phyloP scores from a whole-genome alignment of 163 green algal genomes.

The Scenedesmus sp. region DNA sequence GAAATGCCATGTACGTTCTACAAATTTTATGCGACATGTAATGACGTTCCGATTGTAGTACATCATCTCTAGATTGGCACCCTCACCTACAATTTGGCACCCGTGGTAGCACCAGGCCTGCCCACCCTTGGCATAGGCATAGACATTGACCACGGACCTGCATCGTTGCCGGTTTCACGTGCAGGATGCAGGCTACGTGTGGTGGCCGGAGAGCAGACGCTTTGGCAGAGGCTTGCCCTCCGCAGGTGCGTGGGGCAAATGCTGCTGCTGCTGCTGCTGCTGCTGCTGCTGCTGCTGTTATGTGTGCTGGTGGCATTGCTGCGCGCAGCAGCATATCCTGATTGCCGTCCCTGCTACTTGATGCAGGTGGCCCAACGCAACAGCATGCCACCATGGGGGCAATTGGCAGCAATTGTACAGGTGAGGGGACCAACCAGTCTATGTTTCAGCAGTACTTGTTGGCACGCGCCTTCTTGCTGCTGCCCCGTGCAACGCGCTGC shows the following conservation, averaged over 20 bases:
- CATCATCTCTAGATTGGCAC: too few species aligned
- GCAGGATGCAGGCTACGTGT: neutral
- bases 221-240: neutral
- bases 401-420: constrained; percentile 39
- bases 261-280: neutral
- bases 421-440: neutral
- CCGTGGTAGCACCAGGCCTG: neutral
- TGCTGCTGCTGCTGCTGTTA: neutral
- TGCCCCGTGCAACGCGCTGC: neutral
- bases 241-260: neutral
- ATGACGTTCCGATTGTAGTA: too few species aligned
- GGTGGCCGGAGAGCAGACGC: neutral
- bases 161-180: neutral
- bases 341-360: neutral
- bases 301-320: neutral
- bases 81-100: too few species aligned
- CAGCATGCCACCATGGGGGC: neutral
- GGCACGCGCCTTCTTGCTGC: neutral
- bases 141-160: neutral
- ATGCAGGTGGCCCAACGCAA: constrained; percentile 14
- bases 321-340: neutral
- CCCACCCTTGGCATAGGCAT: neutral
- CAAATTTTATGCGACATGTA: neutral
- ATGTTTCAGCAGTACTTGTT: neutral
- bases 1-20: neutral